Base-by-base conservation (phyloP, 768 basidiomycete species). In the Lactifluus rugatus region DNA sequence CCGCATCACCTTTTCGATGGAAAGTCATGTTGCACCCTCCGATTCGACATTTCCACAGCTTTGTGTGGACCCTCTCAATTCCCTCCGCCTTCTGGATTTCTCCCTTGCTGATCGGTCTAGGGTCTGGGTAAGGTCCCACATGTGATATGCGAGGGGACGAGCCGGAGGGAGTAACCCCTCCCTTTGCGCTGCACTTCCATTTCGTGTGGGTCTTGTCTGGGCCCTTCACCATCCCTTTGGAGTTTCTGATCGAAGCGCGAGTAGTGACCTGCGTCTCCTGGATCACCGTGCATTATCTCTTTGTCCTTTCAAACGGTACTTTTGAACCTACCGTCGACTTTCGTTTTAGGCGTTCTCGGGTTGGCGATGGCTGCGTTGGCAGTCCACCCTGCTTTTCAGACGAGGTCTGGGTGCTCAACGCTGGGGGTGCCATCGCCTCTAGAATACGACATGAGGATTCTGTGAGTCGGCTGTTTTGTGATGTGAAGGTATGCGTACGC, bases 11-110 rank as follows among this genome's bases (percentile, higher is more conserved):
- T 5, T 56, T 60, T 32, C 59, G 45, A 21, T 55, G 53, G 32
- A 55, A 60, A 0, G 59, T 60, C 48, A 50, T 60, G 37, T 60
- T 47, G 34, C 59, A 60, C 17, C 59, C 59, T 21, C 49, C 59
- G 5, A 51, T 56, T 23, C 54, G 54, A 37, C 59, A 60, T 50
- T 52, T 56, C 59, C 59, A 60, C 58, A 59, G 1, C 53, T 44
- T 59, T 25, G 54, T 44, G 53, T 59, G 58, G 26, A 59, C 31
- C 53, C 34, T 49, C 48, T 49, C 58, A 10, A 59, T 59, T 4
- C 58, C 58, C 42, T 54, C 58, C 7, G n/a, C 32, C 48, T 54
- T 21, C 41, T 42, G 5, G 25, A 26, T 19, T 5, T 36, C 59
- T 46, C 44, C 49, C 21, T 39, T 55, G 54, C 28, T 14, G 23